Evolutionary conservation across 2,329 filamentous ascomycete species (phyloP).

Genomic region (Neoascochyta sp.): DNA sequence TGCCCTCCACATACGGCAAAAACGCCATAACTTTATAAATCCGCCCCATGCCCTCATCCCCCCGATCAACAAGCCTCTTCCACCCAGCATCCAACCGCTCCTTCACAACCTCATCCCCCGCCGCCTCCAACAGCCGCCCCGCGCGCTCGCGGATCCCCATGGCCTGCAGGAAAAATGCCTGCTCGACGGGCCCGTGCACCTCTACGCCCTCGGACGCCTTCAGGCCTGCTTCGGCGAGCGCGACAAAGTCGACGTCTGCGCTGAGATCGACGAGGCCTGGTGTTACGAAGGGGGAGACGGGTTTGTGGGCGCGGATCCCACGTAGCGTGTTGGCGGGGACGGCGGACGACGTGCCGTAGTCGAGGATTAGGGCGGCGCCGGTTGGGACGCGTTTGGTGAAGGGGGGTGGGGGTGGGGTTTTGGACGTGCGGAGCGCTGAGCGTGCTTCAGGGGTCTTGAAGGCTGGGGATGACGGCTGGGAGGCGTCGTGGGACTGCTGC

Average conservation of each 20-base stretch:
- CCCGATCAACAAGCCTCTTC: conserved; percentile 77
- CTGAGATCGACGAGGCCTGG: conserved; percentile 84
- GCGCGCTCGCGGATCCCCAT: conserved; percentile 68
- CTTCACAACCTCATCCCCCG: conserved; percentile 38
- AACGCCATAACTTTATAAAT: conserved; percentile 93
- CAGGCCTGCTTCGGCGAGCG: conserved; percentile 76
- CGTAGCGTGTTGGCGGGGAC: conserved; percentile 87
- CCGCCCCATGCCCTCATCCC: conserved; percentile 84
- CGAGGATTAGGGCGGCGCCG: conserved; percentile 89
- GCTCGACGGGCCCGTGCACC: conserved; percentile 86
- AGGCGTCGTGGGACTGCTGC: conserved; percentile 12
- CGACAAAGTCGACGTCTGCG: conserved; percentile 90
- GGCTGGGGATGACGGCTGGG: no score
- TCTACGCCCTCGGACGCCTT: conserved; percentile 75
- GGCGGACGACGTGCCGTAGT: conserved; percentile 78
- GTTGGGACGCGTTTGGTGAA: conserved; percentile 60
- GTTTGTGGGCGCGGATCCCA: conserved; percentile 74
- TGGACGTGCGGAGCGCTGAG: conserved; percentile 13
- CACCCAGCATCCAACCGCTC: conserved; percentile 67
- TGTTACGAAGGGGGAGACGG: conserved; percentile 72
- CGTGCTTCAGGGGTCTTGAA: no score
- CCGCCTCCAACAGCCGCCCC: conserved; percentile 24
- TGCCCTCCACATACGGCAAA: conserved; percentile 62
- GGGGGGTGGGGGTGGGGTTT: conserved; percentile 41
- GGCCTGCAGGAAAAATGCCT: conserved; percentile 70